A percentile compares a stretch with the other conserved stretches of the same genome.
Conservation (phyloP, 805 yeast species). For the Hanseniaspora pseudoguilliermondii region DNA sequence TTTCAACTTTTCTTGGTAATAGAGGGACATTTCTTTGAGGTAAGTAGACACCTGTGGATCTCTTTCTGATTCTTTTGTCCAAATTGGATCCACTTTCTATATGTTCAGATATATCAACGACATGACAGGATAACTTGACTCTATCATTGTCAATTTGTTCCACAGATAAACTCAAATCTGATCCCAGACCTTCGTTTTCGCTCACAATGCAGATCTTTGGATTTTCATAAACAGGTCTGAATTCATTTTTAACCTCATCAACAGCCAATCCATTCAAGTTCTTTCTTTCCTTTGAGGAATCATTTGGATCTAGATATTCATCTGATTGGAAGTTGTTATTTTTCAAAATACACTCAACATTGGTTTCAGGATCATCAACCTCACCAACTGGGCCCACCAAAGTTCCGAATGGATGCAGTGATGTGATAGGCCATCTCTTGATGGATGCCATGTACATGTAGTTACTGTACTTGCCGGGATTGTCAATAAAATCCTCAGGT, state of each 20-base stretch:
- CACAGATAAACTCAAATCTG: constrained; percentile 77
- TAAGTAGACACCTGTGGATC: constrained; percentile 78
- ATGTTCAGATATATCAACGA: constrained; percentile 63
- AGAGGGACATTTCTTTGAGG: constrained; percentile 61
- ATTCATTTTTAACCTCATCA: constrained; percentile 19
- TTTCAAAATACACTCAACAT: constrained; percentile 76
- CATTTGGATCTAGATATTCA: constrained; percentile 48
- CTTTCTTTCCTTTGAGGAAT: constrained; percentile 23
- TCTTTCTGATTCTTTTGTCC: constrained; percentile 80
- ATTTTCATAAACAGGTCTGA: constrained; percentile 41
- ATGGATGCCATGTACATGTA: constrained; percentile 86
- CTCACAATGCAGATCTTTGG: constrained; percentile 57
- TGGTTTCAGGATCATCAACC: constrained; percentile 62
- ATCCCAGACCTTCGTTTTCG: constrained; percentile 38
- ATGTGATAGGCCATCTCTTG: constrained; percentile 98
- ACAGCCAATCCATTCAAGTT: constrained; percentile 17
- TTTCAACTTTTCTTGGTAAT: constrained; percentile 53
- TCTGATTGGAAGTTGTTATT: constrained; percentile 75
- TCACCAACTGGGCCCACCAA: constrained; percentile 75
- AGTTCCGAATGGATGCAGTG: constrained; percentile 95
- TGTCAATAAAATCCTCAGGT: constrained; percentile 87
- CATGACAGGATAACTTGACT: constrained; percentile 75
- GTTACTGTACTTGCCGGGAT: constrained; percentile 69
- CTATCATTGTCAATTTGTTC: constrained; percentile 34
- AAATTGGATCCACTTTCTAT: constrained; percentile 60